Evolutionary conservation across 2,329 filamentous ascomycete genomes (phyloP).

Genomic region (Monosporascus sp.): DNA sequence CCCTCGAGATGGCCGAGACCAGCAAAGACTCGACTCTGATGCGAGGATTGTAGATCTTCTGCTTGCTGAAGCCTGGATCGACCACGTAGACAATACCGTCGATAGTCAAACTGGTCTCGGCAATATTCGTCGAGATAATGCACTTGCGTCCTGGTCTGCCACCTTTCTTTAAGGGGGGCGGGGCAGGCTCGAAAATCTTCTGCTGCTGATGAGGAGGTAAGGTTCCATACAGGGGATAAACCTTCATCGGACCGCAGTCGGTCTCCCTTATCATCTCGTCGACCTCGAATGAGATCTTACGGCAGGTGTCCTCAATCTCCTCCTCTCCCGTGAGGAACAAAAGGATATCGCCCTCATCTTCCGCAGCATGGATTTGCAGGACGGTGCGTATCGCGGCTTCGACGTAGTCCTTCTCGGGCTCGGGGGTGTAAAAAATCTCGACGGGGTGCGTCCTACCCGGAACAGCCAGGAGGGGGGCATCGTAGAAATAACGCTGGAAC

Average conservation of each 20-base stretch:
- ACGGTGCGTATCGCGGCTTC: constrained; percentile 93
- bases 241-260: constrained; percentile 80
- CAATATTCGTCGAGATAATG: constrained; percentile 95
- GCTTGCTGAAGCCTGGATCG: constrained; percentile 98
- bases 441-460: constrained; percentile 94
- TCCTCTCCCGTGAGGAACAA: constrained; percentile 97
- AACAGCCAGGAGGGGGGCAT: constrained; percentile 87
- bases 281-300: constrained; percentile 84
- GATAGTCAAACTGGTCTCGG: constrained; percentile 94
- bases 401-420: constrained; percentile 93
- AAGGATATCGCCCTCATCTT: constrained; percentile 86
- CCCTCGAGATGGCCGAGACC: constrained; percentile 97
- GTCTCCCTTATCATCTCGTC: constrained; percentile 91
- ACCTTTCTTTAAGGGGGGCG: constrained; percentile 63
- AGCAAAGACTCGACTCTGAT: constrained; percentile 94
- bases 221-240: constrained; percentile 92
- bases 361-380: constrained; percentile 90
- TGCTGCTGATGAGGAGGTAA: constrained; percentile 91
- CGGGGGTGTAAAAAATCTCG: constrained; percentile 96
- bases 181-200: constrained; percentile 87
- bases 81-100: constrained; percentile 99
- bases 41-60: constrained; percentile 97
- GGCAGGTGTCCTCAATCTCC: constrained; percentile 93
- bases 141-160: constrained; percentile 88
- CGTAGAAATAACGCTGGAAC: constrained; percentile 95